Evolutionary conservation across 371 early-diverging fungal species (phyloP).

Genomic region (Blastocladiella emersonii): DNA sequence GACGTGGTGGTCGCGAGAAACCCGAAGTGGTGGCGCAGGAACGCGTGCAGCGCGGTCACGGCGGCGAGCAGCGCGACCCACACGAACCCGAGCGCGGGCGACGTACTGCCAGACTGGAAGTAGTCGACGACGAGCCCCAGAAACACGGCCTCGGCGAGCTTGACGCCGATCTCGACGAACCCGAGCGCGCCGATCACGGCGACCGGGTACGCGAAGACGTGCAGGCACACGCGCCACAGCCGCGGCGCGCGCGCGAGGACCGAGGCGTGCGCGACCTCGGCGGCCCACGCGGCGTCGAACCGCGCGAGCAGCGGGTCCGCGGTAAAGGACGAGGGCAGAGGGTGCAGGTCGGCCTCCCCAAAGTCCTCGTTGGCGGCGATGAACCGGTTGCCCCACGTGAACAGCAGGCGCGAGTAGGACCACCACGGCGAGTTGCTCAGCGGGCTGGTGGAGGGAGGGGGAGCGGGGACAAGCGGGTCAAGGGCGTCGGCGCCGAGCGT

Average conservation of each 20-base stretch:
- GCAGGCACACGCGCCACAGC: not conserved
- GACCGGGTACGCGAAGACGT: too few species aligned
- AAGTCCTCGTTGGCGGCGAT: not conserved
- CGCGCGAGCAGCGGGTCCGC: not conserved
- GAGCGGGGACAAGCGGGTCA: too few species aligned
- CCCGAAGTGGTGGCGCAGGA: not conserved
- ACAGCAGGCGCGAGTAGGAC: too few species aligned
- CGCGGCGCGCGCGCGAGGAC: not conserved
- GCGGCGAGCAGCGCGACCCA: not conserved
- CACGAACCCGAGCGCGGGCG: not conserved
- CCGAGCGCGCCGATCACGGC: not conserved
- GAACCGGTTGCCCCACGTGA: not conserved
- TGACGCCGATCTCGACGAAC: not conserved
- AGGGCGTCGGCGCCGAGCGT: too few species aligned
- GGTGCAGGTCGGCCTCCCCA: not conserved
- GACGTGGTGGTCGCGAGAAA: not conserved
- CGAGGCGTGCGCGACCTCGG: not conserved
- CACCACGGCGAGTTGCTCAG: too few species aligned
- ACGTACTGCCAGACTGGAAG: not conserved
- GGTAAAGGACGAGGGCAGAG: not conserved
- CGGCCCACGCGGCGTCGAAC: not conserved
- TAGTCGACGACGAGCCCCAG: not conserved
- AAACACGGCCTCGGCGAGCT: conserved; percentile 1
- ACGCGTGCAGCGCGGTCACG: not conserved
- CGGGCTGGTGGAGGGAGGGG: too few species aligned